phyloP scores from a whole-genome alignment of 2,329 filamentous ascomycete genomes.

The Fusarium newnesense region DNA sequence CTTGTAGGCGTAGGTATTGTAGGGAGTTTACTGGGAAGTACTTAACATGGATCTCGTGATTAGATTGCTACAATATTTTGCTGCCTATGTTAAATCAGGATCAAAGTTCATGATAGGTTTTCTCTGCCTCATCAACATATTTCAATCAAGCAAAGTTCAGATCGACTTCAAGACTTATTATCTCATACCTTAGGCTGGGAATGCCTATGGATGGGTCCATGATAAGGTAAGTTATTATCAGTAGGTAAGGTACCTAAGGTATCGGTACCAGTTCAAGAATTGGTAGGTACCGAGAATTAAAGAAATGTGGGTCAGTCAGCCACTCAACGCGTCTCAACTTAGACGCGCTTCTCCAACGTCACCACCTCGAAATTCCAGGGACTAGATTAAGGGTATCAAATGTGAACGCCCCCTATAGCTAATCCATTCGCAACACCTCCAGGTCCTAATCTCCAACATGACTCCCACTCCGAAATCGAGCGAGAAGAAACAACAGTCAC shows the following conservation, averaged over 20 bases:
- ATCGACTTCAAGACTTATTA: not conserved
- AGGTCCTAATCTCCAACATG: constrained; percentile 41
- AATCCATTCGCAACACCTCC: not conserved
- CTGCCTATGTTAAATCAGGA: not conserved
- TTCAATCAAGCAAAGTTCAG: not conserved
- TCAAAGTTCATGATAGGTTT: not conserved
- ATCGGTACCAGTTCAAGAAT: not conserved
- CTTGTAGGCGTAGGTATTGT: not conserved
- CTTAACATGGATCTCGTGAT: not conserved
- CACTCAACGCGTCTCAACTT: constrained; percentile 45
- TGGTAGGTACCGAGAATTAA: not conserved
- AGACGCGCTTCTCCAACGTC: constrained; percentile 42
- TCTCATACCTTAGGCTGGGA: not conserved
- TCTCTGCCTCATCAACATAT: not conserved
- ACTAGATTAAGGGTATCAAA: not conserved
- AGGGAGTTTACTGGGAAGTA: not conserved
- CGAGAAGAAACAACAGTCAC: constrained; percentile 79
- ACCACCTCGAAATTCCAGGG: constrained; percentile 24
- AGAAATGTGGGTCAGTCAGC: constrained; percentile 32
- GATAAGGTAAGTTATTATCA: too few species aligned
- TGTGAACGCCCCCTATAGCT: constrained; percentile 14
- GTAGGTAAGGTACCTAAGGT: not conserved
- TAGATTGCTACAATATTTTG: not conserved
- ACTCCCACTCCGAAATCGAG: constrained; percentile 52
- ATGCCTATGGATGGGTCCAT: not conserved